A percentile compares a stretch with the other conserved stretches of the same genome.
Evolutionary conservation across 306 rosid genomes (phyloP).

Genomic region (Quercus dentata): DNA sequence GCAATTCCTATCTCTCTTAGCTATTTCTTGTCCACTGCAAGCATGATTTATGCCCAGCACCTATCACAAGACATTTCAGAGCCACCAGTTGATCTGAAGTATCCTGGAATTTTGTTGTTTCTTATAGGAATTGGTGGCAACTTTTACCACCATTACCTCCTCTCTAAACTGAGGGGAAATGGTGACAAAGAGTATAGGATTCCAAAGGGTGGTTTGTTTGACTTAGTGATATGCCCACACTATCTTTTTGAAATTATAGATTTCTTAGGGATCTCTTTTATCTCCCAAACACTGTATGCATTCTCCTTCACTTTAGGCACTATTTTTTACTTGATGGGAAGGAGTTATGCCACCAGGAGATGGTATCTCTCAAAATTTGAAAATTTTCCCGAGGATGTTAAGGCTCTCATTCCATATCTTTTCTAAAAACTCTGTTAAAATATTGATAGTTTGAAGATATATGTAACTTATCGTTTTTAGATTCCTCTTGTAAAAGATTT

Average conservation of each 20-base stretch:
- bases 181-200: conserved; percentile 68
- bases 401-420: conserved; percentile 66
- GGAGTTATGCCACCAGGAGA: conserved; percentile 68
- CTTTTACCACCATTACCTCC: conserved; percentile 74
- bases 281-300: conserved; percentile 59
- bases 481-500: neutral
- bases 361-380: conserved; percentile 84
- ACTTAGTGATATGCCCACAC: conserved; percentile 65
- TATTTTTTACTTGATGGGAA: conserved; percentile 52
- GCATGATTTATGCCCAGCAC: conserved; percentile 59
- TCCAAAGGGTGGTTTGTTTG: conserved; percentile 83
- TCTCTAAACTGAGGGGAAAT: conserved; percentile 51
- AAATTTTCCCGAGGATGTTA: conserved; percentile 54
- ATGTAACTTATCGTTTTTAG: neutral
- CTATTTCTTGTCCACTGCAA: conserved; percentile 43
- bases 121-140: conserved; percentile 64
- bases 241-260: conserved; percentile 69
- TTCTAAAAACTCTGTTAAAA: conserved; percentile 22
- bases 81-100: conserved; percentile 47
- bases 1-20: conserved; percentile 48
- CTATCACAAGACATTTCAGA: conserved; percentile 49
- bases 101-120: conserved; percentile 50
- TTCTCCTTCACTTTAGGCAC: conserved; percentile 46
- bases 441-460: neutral
- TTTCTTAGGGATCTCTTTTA: conserved; percentile 14